Evolutionary conservation across 2,329 filamentous ascomycete species (phyloP), one percentile per base, ranked within the genome.

Genomic region (Pseudocercospora ulei): DNA sequence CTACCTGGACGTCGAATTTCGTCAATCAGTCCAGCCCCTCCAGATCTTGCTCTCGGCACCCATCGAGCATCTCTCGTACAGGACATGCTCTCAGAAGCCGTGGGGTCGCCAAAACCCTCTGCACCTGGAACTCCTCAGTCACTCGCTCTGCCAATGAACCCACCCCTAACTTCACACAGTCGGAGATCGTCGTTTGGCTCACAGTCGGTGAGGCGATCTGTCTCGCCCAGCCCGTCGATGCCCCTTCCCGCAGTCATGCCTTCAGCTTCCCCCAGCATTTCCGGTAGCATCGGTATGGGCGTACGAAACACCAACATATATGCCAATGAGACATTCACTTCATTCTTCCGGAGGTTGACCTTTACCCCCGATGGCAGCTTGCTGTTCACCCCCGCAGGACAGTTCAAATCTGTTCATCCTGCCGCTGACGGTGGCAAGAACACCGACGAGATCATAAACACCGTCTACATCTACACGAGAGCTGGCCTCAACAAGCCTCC

Each of bases 401-500:
- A 96, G 58, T 96, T 90, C 63, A 92, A 94, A 59, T 82, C 80
- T 2, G 75, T 85, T 35, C 76, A 84, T 49, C 66, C 69, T 13
- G 75, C 76, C 31, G 67, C 78, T 13, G 73, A 74, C 33, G 82
- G 86, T 46, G 65, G 69, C n/a, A 93, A 87, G 60, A 72, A 76
- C 0, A 73, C 73, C 0, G 88, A 90, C 52, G 88, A 98, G 50
- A 73, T 95, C 35, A 86, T 82, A 53, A 98, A 98, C 58, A 98
- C 90, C 0, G 92, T 98, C 13, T 98, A 98, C 63, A 90, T 98
- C 38, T 98, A 98, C 62, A 95, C 88, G 0, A 73, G 90, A 53
- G 90, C 87, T 18, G 90, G 90, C 14, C 85, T 98, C 56, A 96
- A 95, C 65, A 95, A 92, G 60, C 86, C 90, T 1, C 90, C 90